These are phyloP conservation scores for Mycena venus DNA, from an alignment of 768 basidiomycete species.

Conservation along the genomic window DNA sequence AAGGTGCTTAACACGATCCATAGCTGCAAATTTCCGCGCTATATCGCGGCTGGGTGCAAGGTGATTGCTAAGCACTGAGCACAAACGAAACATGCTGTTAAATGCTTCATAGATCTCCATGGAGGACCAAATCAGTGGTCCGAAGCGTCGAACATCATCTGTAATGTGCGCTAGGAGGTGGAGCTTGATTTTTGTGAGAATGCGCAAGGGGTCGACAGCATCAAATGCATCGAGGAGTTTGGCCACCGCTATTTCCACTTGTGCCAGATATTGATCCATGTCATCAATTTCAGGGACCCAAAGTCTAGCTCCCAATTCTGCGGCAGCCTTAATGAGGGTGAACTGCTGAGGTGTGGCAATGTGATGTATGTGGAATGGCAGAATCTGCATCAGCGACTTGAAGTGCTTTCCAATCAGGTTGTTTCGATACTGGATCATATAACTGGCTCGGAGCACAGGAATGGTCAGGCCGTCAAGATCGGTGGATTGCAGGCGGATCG, in stretches of 20 bases:
- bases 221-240: conserved; percentile 54
- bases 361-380: conserved; percentile 46
- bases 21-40: too few species aligned
- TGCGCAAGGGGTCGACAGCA: conserved; percentile 46
- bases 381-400: too few species aligned
- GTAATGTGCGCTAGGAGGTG: conserved; percentile 48
- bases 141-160: conserved; percentile 46
- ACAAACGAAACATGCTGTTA: conserved; percentile 53
- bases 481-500: conserved; percentile 43
- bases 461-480: conserved; percentile 31
- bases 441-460: conserved; percentile 40
- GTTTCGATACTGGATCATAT: too few species aligned
- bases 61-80: conserved; percentile 51
- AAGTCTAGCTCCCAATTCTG: conserved; percentile 39
- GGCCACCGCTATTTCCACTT: conserved; percentile 22
- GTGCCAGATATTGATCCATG: conserved; percentile 43
- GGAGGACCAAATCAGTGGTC: conserved; percentile 47
- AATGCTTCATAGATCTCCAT: conserved; percentile 56
- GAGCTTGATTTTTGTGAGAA: conserved; percentile 47
- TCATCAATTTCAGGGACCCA: conserved; percentile 51
- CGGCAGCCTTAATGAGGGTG: conserved; percentile 36
- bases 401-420: too few species aligned
- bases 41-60: conserved; percentile 53
- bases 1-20: conserved; percentile 45
- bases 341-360: conserved; percentile 36